Conservation (phyloP, 2,329 filamentous ascomycete species). For the Sclerotinia trifoliorum region DNA sequence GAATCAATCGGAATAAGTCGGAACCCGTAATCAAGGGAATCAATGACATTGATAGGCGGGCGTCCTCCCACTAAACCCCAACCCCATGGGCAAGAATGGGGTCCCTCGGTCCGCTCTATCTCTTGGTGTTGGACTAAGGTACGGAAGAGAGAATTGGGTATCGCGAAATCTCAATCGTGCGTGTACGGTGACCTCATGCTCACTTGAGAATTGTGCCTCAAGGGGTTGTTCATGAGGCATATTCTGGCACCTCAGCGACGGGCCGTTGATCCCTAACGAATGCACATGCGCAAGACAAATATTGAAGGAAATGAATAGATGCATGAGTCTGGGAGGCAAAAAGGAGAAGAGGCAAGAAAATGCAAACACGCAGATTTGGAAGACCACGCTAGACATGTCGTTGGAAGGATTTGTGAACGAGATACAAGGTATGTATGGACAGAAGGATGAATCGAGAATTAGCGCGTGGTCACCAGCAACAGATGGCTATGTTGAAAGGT, state of each 20-base stretch:
- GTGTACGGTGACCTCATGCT: neutral
- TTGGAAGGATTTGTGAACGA: neutral
- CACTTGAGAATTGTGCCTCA: neutral
- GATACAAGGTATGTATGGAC: neutral
- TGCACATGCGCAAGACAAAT: neutral
- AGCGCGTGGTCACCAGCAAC: neutral
- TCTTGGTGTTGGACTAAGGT: neutral
- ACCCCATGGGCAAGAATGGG: conserved; percentile 9
- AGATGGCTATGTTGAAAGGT: conserved; percentile 1
- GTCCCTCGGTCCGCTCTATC: neutral
- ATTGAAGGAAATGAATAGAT: neutral
- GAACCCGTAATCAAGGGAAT: neutral
- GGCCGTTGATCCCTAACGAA: neutral
- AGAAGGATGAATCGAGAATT: neutral
- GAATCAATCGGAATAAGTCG: neutral
- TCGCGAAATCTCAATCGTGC: neutral
- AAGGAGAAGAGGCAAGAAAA: neutral
- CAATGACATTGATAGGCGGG: neutral
- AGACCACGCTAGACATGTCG: neutral
- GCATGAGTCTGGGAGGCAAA: neutral
- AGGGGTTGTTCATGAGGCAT: neutral
- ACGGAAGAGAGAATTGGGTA: conserved; percentile 9
- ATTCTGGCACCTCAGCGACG: neutral
- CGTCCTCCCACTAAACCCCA: neutral
- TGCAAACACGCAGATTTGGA: neutral